Conservation (phyloP, 2,329 filamentous ascomycete species). For the Cytospora chrysosperma region DNA sequence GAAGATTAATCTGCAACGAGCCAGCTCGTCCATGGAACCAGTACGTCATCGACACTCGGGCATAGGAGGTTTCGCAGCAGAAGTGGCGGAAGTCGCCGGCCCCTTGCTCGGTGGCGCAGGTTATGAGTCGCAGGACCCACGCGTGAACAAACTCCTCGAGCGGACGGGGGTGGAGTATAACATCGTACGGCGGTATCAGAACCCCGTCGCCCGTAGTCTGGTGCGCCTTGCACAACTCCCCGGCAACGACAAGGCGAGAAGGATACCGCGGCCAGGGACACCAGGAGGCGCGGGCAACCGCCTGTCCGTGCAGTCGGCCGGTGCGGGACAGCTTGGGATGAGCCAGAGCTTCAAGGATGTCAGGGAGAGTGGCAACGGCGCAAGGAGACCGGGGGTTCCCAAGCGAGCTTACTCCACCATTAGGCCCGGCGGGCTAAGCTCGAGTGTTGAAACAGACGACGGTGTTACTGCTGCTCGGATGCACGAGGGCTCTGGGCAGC, state of each 20-base stretch:
- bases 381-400: slow-evolving; percentile 16
- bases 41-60: slow-evolving; percentile 48
- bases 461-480: slow-evolving; percentile 32
- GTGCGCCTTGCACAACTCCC: slow-evolving; percentile 52
- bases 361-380: slow-evolving; percentile 13
- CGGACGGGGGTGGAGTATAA: slow-evolving; percentile 70
- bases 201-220: slow-evolving; percentile 65
- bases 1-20: slow-evolving; percentile 72
- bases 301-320: slow-evolving; percentile 32
- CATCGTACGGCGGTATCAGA: slow-evolving; percentile 71
- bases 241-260: slow-evolving; percentile 48
- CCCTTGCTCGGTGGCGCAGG: slow-evolving; percentile 52
- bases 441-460: slow-evolving; percentile 49
- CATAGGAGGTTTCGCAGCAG: slow-evolving; percentile 30
- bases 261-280: slow-evolving; percentile 45
- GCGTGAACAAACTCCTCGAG: slow-evolving; percentile 64
- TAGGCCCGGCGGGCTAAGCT: slow-evolving; percentile 31
- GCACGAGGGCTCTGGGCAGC: slow-evolving; percentile 34
- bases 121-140: slow-evolving; percentile 62
- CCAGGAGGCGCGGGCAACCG: slow-evolving; percentile 19
- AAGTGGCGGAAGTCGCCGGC: slow-evolving; percentile 42
- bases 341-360: slow-evolving; percentile 39
- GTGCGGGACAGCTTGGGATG: slow-evolving; percentile 34
- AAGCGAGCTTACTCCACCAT: slow-evolving; percentile 22
- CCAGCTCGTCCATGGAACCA: slow-evolving; percentile 69